These are phyloP conservation scores for Ilex aquifolium DNA, from an alignment of 257 asterid species.

Conservation along the genomic window DNA sequence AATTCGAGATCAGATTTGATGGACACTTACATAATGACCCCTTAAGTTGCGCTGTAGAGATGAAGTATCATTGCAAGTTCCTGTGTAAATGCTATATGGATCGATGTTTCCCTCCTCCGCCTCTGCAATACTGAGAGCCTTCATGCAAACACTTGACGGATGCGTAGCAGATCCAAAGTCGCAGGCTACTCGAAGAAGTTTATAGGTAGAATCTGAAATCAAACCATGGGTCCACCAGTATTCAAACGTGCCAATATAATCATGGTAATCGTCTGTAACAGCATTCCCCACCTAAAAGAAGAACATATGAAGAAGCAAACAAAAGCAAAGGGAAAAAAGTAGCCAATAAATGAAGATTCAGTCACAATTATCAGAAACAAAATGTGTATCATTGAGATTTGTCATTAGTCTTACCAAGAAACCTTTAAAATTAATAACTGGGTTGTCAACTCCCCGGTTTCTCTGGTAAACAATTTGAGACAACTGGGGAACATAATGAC, in stretches of 20 bases:
- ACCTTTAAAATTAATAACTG: slow-evolving; percentile 55
- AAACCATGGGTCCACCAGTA: slow-evolving; percentile 99
- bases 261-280: slow-evolving; percentile 85
- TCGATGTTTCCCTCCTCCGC: slow-evolving; percentile 82
- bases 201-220: slow-evolving; percentile 88
- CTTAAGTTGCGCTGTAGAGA: slow-evolving; percentile 49
- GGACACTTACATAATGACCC: slow-evolving; percentile 77
- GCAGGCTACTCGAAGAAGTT: slow-evolving; percentile 46
- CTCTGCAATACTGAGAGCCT: slow-evolving; percentile 49
- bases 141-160: slow-evolving; percentile 63
- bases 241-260: slow-evolving; percentile 85
- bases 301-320: neutral
- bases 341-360: neutral
- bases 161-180: slow-evolving; percentile 74
- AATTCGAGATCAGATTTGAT: neutral
- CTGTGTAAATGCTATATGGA: slow-evolving; percentile 82
- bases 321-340: too few relatives aligned
- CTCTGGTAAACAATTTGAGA: slow-evolving; percentile 38
- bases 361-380: neutral
- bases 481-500: slow-evolving; percentile 59
- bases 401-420: slow-evolving; percentile 33
- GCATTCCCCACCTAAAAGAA: slow-evolving; percentile 88
- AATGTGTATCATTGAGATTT: neutral
- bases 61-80: slow-evolving; percentile 57
- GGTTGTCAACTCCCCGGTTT: slow-evolving; percentile 32